phyloP scores from a whole-genome alignment of 495 filamentous ascomycete species.

The Lophiotrema nucula region DNA sequence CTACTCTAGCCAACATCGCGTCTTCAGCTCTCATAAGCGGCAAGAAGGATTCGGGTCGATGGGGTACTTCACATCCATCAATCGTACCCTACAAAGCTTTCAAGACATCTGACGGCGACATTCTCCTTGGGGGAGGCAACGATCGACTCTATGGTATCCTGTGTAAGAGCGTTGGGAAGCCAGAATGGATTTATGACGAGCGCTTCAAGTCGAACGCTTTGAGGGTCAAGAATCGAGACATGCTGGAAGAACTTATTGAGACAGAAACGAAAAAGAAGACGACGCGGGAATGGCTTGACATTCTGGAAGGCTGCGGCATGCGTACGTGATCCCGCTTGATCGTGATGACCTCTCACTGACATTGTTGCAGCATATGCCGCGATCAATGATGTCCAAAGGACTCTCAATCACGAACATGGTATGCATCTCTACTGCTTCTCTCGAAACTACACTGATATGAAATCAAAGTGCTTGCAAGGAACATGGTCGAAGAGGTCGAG shows the following conservation, averaged over 20 bases:
- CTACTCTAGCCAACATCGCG: slow-evolving; percentile 87
- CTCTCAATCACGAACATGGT: slow-evolving; percentile 81
- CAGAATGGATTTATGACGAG: slow-evolving; percentile 75
- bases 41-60: slow-evolving; percentile 79
- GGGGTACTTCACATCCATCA: slow-evolving; percentile 95
- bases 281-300: slow-evolving; percentile 79
- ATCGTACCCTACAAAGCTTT: slow-evolving; percentile 95
- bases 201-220: slow-evolving; percentile 78
- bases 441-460: slow-evolving; percentile 11
- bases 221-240: slow-evolving; percentile 73
- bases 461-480: slow-evolving; percentile 65
- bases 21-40: slow-evolving; percentile 89
- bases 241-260: slow-evolving; percentile 76
- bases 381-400: slow-evolving; percentile 84
- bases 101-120: slow-evolving; percentile 86
- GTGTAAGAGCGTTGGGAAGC: slow-evolving; percentile 71
- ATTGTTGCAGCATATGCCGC: slow-evolving; percentile 70
- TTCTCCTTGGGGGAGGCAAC: slow-evolving; percentile 91
- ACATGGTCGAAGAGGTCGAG: slow-evolving; percentile 85
- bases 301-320: slow-evolving; percentile 87
- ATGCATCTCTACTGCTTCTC: slow-evolving; percentile 1
- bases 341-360: neutral
- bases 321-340: slow-evolving; percentile 36
- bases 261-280: slow-evolving; percentile 71
- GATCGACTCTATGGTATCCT: slow-evolving; percentile 86